Percentiles rank a stretch among this genome's conserved stretches.
Evolutionary conservation across 108 stramenopile genomes (phyloP).

Genomic region (Bacterosira constricta): DNA sequence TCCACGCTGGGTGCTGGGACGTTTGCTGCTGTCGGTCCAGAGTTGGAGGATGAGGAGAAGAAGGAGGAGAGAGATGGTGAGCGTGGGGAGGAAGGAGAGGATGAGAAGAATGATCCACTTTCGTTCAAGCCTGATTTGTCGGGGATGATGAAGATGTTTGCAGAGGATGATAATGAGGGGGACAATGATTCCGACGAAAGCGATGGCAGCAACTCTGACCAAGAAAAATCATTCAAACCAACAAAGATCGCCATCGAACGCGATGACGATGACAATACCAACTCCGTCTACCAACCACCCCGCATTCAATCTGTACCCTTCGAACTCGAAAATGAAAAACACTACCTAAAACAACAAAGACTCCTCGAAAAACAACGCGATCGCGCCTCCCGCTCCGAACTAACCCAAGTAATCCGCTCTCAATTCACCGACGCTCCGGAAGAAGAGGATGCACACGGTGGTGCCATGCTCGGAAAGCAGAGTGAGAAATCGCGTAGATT

Average conservation of each 20-base stretch:
- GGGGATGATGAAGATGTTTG: constrained; percentile 47
- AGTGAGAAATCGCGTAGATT: constrained; percentile 65
- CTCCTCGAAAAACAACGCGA: constrained; percentile 56
- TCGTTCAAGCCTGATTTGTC: constrained; percentile 48
- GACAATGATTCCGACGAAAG: neutral
- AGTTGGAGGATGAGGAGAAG: constrained; percentile 39
- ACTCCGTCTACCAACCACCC: constrained; percentile 73
- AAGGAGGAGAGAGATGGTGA: constrained; percentile 24
- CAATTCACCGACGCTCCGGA: constrained; percentile 85
- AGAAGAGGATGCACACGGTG: constrained; percentile 87
- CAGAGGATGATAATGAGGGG: constrained; percentile 57
- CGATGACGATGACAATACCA: constrained; percentile 12
- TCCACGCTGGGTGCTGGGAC: constrained; percentile 44
- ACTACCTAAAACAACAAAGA: constrained; percentile 52
- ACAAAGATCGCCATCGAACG: constrained; percentile 20
- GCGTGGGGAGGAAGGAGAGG: neutral
- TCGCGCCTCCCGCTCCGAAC: constrained; percentile 72
- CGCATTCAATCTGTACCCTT: constrained; percentile 83
- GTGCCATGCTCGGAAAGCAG: constrained; percentile 71
- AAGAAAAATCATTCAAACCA: too few species aligned
- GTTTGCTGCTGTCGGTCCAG: constrained; percentile 36
- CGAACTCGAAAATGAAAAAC: constrained; percentile 55
- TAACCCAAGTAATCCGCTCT: constrained; percentile 71
- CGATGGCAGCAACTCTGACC: neutral
- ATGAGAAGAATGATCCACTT: constrained; percentile 40